These are phyloP conservation scores for Aspergillus latus DNA, from an alignment of 2,329 filamentous ascomycete genomes.

Conservation along the genomic window DNA sequence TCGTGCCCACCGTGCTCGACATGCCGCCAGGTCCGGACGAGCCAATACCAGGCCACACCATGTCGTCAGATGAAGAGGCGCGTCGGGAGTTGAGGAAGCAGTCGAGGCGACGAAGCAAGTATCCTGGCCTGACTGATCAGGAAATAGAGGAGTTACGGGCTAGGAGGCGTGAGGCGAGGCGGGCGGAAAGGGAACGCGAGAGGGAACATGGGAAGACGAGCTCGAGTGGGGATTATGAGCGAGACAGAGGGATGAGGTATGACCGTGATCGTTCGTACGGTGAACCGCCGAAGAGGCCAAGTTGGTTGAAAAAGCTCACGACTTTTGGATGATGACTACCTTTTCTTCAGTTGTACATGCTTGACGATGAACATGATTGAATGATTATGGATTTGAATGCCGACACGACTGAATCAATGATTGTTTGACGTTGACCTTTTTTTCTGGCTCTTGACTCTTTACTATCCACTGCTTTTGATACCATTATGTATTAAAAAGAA, in stretches of 20 bases:
- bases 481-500: slow-evolving; percentile 10
- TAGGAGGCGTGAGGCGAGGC: slow-evolving; percentile 31
- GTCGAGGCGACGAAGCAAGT: slow-evolving; percentile 41
- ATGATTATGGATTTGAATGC: slow-evolving; percentile 10
- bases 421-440: not conserved
- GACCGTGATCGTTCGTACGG: slow-evolving; percentile 25
- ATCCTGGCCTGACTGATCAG: slow-evolving; percentile 40
- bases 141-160: slow-evolving; percentile 41
- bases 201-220: slow-evolving; percentile 40
- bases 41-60: slow-evolving; percentile 33
- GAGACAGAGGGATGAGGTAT: slow-evolving; percentile 35
- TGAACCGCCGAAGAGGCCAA: slow-evolving; percentile 33
- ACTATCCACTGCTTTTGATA: not conserved
- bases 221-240: slow-evolving; percentile 43
- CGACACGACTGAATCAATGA: not conserved
- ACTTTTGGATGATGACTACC: slow-evolving; percentile 23
- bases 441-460: not conserved
- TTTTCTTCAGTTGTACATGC: slow-evolving; percentile 1
- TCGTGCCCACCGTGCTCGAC: slow-evolving; percentile 49
- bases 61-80: slow-evolving; percentile 46
- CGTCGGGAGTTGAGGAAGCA: slow-evolving; percentile 39
- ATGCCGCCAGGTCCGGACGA: slow-evolving; percentile 33
- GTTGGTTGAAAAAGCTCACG: slow-evolving; percentile 47
- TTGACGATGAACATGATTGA: slow-evolving; percentile 15
- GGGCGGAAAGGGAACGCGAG: slow-evolving; percentile 32